phyloP scores from a whole-genome alignment of 345 rosid genomes.

The Xanthoceras sorbifolium region DNA sequence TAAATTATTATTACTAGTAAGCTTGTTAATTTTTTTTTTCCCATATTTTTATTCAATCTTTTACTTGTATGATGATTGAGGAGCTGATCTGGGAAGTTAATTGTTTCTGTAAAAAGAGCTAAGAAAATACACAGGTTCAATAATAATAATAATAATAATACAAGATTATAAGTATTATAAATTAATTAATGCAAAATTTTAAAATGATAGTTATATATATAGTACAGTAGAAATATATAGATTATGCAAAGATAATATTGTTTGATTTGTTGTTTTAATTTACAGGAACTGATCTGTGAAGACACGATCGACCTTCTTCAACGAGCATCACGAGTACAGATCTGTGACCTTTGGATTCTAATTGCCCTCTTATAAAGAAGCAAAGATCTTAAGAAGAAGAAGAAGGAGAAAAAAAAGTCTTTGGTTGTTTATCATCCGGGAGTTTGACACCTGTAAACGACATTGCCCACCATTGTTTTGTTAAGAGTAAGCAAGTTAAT shows the following conservation, averaged over 20 bases:
- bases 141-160: neutral
- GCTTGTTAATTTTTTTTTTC: neutral
- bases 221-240: conserved; percentile 19
- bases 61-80: neutral
- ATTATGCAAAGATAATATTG: conserved; percentile 4
- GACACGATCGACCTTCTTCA: conserved; percentile 12
- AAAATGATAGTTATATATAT: neutral
- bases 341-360: conserved; percentile 34
- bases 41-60: neutral
- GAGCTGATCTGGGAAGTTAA: conserved; percentile 18
- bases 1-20: neutral
- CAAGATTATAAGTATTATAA: neutral
- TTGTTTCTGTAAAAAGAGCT: conserved; percentile 16
- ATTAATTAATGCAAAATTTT: no score
- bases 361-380: conserved; percentile 8
- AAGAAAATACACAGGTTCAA: neutral
- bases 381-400: no score
- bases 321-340: conserved; percentile 27
- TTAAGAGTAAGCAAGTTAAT: conserved; percentile 36
- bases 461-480: conserved; percentile 25
- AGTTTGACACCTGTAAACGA: conserved; percentile 63
- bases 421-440: conserved; percentile 22
- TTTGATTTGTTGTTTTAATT: conserved; percentile 24
- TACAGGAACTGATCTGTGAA: conserved; percentile 32
- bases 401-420: neutral